A percentile compares a stretch with the other conserved stretches of the same genome.
phyloP scores from a whole-genome alignment of 805 yeast genomes.

The Candida dajiaensis region DNA sequence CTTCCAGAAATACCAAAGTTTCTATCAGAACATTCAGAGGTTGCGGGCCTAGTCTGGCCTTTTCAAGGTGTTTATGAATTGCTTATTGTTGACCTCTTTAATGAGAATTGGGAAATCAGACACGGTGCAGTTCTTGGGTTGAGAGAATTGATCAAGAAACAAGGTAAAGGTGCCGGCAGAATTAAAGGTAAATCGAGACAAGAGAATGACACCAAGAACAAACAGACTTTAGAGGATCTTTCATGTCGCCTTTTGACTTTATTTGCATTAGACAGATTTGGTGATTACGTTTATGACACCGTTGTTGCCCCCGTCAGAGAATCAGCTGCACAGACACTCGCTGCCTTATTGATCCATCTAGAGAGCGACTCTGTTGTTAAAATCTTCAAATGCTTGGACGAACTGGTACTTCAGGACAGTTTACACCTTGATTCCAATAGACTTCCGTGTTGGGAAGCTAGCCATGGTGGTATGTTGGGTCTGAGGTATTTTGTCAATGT shows the following conservation, averaged over 20 bases:
- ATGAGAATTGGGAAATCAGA: constrained; percentile 88
- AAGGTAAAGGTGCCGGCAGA: constrained; percentile 84
- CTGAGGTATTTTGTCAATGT: constrained; percentile 87
- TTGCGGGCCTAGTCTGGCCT: constrained; percentile 81
- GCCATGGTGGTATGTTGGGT: constrained; percentile 97
- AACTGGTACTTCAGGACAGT: constrained; percentile 61
- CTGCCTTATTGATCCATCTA: constrained; percentile 78
- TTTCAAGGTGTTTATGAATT: constrained; percentile 90
- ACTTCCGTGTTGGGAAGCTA: constrained; percentile 86
- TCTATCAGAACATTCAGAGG: constrained; percentile 63
- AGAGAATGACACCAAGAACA: constrained; percentile 64
- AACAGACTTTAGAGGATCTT: constrained; percentile 74
- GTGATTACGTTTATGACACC: constrained; percentile 94
- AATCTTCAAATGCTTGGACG: constrained; percentile 60
- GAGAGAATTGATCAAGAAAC: constrained; percentile 76
- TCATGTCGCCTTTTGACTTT: constrained; percentile 80
- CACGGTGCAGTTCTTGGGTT: constrained; percentile 95
- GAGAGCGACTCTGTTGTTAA: constrained; percentile 46
- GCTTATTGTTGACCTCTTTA: constrained; percentile 69
- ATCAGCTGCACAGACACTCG: constrained; percentile 91
- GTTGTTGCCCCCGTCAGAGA: constrained; percentile 98
- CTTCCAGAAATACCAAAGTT: constrained; percentile 59
- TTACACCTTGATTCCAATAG: constrained; percentile 24
- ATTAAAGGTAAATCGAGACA: constrained; percentile 51
- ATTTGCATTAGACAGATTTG: constrained; percentile 90